Evolutionary conservation across 441 rosid species (phyloP), one percentile per base, ranked within the genome.

Genomic region (Arabidopsis hybrid): DNA sequence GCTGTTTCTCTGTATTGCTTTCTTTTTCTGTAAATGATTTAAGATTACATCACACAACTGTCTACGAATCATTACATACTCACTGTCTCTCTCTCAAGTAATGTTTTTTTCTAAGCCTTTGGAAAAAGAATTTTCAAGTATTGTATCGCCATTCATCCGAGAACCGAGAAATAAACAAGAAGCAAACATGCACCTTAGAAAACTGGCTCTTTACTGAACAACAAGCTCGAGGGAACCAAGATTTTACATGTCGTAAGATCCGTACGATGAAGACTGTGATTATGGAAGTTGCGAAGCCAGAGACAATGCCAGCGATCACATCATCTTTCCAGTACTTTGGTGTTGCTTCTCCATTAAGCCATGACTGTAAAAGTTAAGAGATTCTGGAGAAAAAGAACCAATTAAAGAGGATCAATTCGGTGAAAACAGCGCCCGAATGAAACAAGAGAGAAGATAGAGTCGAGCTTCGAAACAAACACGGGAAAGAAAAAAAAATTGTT

Each of bases 251-350:
- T 39, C 79, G 82, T 43, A 88, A 55, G 62, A 85, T 72, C 62
- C 71, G 68, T 53, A 87, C 58, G 14, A 83, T 53, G 79, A 75
- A 67, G 72, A 91, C 73, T 59, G 91, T 58, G 60, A 87, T 67
- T 31, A 91, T 49, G 46, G 92, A 84, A 73, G 93, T 85, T 51
- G 82, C 79, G 60, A 89, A 82, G 49, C 95, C 93, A 62, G 89
- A 38, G 39, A 85, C 53, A 61, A 81, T 74, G 61, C 95, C 93
- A 50, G 82, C 87, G 39, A 87, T 45, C 40, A 85, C 78, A 61
- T 84, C 93, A 85, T 83, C 85, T 65, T 77, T 76, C 89, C 83
- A 85, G 62, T 76, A 81, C 68, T 35, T 84, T 34, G 83, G 45
- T 55, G 70, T 76, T 72, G 64, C 83, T 71, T 73, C 75, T 64